Conservation (phyloP, 1,284 basidiomycete species). For the Sanghuangporus baumii region DNA sequence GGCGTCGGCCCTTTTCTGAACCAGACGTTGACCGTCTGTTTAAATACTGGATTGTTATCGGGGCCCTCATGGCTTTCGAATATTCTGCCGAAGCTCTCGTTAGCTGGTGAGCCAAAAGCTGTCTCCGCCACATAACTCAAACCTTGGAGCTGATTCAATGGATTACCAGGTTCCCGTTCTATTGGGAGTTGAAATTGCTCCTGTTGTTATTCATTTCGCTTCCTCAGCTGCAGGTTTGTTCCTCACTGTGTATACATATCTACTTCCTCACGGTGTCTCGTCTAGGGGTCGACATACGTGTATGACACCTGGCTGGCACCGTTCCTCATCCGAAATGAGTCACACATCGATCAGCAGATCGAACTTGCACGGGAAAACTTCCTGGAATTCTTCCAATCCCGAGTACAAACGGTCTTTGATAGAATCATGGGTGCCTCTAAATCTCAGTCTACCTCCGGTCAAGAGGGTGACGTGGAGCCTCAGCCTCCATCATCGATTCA, state of each 20-base stretch:
- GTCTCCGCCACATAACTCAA: constrained; percentile 13
- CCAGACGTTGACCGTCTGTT: constrained; percentile 52
- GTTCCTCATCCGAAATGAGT: constrained; percentile 60
- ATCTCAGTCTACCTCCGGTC: constrained; percentile 16
- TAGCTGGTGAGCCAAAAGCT: constrained; percentile 49
- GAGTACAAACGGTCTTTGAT: constrained; percentile 38
- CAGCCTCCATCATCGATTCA: not conserved
- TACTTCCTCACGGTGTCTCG: constrained; percentile 7
- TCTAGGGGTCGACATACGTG: constrained; percentile 68
- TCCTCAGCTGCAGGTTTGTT: constrained; percentile 64
- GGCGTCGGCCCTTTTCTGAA: constrained; percentile 50
- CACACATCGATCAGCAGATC: constrained; percentile 61
- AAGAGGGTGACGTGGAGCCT: constrained; percentile 4
- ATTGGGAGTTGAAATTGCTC: constrained; percentile 66
- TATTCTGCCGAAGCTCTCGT: constrained; percentile 63
- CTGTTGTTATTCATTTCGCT: constrained; percentile 71
- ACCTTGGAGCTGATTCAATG: constrained; percentile 37
- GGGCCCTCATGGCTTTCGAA: constrained; percentile 61
- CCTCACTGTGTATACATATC: not conserved
- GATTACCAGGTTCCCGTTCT: constrained; percentile 67
- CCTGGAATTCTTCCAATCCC: constrained; percentile 43
- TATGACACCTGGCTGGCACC: constrained; percentile 64
- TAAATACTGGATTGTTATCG: constrained; percentile 62
- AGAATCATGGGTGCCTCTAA: constrained; percentile 25
- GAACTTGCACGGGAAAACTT: constrained; percentile 46